These are phyloP conservation scores for Coniochaeta sp. DNA, from an alignment of 2,329 filamentous ascomycete genomes.

Conservation along the genomic window DNA sequence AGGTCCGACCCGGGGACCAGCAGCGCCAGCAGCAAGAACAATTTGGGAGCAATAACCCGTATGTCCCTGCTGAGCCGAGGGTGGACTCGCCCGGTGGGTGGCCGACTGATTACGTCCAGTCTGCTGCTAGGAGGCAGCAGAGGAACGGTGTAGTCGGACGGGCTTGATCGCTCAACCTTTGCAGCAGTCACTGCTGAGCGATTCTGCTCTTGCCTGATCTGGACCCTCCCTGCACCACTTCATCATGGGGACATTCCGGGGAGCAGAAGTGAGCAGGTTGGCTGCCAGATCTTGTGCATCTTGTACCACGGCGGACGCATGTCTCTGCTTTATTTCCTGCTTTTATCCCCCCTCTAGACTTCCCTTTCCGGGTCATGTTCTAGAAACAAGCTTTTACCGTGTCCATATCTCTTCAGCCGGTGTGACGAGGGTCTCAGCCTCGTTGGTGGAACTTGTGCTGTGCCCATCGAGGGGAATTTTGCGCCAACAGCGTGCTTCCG, in stretches of 20 bases:
- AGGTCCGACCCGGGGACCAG: conserved; percentile 16
- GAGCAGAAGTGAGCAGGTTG: background rate
- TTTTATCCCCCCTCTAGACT: too few relatives aligned
- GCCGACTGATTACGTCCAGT: background rate
- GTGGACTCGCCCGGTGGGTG: background rate
- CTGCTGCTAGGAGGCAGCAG: conserved; percentile 1
- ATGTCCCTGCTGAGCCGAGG: background rate
- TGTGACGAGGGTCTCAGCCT: background rate
- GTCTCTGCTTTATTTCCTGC: background rate
- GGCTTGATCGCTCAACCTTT: too few relatives aligned
- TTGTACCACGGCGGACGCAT: background rate
- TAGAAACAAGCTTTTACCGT: background rate
- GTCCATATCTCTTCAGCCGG: too few relatives aligned
- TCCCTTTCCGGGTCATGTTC: background rate
- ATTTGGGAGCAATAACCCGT: background rate
- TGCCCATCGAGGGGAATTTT: background rate
- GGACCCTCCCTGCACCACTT: too few relatives aligned
- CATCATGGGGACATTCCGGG: background rate
- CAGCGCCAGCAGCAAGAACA: background rate
- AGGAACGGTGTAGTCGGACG: background rate
- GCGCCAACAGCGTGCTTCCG: too few relatives aligned
- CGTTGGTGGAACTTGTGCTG: background rate
- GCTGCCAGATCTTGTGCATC: background rate
- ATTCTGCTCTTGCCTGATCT: too few relatives aligned
- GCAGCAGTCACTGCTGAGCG: too few relatives aligned